Evolutionary conservation across 2,329 filamentous ascomycete genomes (phyloP).

Genomic region (Colletotrichum tropicicola): DNA sequence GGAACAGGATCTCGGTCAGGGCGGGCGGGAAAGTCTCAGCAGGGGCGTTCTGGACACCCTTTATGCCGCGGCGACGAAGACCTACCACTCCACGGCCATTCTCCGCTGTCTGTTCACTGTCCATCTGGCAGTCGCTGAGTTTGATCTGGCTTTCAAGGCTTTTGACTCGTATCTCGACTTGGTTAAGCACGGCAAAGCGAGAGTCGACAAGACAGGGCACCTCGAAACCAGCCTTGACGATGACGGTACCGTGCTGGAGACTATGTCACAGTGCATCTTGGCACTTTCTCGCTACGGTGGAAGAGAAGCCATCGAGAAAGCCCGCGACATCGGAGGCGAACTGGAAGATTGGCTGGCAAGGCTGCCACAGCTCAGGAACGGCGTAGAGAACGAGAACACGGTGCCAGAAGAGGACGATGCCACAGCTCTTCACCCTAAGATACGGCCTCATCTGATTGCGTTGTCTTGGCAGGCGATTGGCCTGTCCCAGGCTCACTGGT

Average conservation of each 20-base stretch:
- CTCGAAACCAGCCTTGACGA: conserved; percentile 78
- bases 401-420: conserved; percentile 43
- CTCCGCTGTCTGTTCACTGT: conserved; percentile 87
- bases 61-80: conserved; percentile 90
- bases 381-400: conserved; percentile 39
- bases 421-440: conserved; percentile 46
- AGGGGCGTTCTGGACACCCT: conserved; percentile 85
- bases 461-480: conserved; percentile 86
- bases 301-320: conserved; percentile 79
- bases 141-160: conserved; percentile 89
- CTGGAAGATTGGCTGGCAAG: conserved; percentile 81
- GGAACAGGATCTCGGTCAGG: conserved; percentile 82
- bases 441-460: conserved; percentile 71
- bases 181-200: conserved; percentile 83
- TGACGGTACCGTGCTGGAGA: conserved; percentile 79
- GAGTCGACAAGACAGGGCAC: conserved; percentile 81
- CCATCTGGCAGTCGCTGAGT: conserved; percentile 88
- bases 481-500: conserved; percentile 87
- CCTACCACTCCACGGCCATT: conserved; percentile 93
- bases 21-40: conserved; percentile 79
- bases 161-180: conserved; percentile 94
- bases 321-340: conserved; percentile 73
- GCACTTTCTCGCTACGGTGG: conserved; percentile 86
- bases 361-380: conserved; percentile 47
- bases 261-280: conserved; percentile 81